Base-by-base conservation (phyloP, 2,329 filamentous ascomycete genomes). In the Colletotrichum chlorophyti region DNA sequence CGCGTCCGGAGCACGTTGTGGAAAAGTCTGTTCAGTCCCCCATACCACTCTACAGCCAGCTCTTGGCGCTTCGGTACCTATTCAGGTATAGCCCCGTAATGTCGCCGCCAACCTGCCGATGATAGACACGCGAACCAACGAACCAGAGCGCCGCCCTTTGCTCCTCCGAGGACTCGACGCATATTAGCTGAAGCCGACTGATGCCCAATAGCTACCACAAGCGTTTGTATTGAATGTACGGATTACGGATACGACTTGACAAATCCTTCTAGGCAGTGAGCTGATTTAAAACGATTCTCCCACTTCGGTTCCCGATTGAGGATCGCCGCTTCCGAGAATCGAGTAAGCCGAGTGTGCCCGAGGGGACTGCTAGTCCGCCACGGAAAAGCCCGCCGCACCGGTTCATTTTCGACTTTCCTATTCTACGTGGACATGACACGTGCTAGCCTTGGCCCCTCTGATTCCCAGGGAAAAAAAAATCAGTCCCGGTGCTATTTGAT, bases 61-160 rank as follows among this genome's bases (percentile, higher is more conserved):
- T 59, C 55, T 59, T 59, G 55, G 55, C 55, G 32, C 55, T 21
- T 59, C 55, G 55, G 55, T 55, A 23, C 43, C 51, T 23, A 15
- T 40, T 49, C 19, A 17, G 51, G 55, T 43, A 59, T 40, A 59
- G 51, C 35, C 54, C 54, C 41, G 27, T 46, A 31, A n/a, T 23
- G 8, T 27, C 24, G 15, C 19, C 40, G 23, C 17, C 50, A 46
- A 35, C 21, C 32, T 29, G 14, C 29, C 24, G 15, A 9, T 11
- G 34, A 15, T 19, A 9, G 26, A 19, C 50, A 24, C 17, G 15
- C 50, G 23, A 52, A 21, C 7, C 31, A 42, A 35, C 37, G 21
- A 37, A 32, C 11, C n/a, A 24, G 23, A 24, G 10, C n/a, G 42
- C 27, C 37, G 24, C 35, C 43, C 48, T 38, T 54, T 19, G 35